Evolutionary conservation across 2,329 filamentous ascomycete genomes (phyloP), one percentile per base, ranked within the genome.

Genomic region (Pseudonectria foliicola): DNA sequence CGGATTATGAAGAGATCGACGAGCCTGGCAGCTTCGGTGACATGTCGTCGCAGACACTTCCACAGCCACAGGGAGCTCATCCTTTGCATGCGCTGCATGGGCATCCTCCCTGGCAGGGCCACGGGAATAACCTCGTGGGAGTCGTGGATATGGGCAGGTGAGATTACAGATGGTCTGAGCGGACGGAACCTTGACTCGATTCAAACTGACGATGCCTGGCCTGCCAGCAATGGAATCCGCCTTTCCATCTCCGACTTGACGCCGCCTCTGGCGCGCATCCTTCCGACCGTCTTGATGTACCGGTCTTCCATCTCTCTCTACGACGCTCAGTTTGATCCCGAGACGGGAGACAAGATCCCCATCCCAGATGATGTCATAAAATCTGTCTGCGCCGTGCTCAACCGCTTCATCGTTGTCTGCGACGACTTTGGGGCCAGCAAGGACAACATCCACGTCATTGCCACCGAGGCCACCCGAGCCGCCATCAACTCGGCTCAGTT

Each of bases 211-310:
- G n/a, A 13, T 27, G 18, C 8, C 18, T 12, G 18, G 5, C 3
- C 15, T 27, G 15, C 2, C 18, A 75, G 80, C 60, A 85, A 85
- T 61, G 81, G 81, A 40, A 82, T 85, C 42, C 78, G 81, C 25
- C 82, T 84, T 61, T 83, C 79, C 8, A 80, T 85, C 39, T 53
- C 55, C 13, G 55, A 58, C 31, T 39, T 58, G 14, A 55, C 55
- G 11, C 34, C 73, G 8, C 64, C 67, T 5, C 74, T 73, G 13
- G 67, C 77, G 8, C 74, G 80, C 18, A 73, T 77, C 31, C 63
- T 85, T 36, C 81, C 80, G 3, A 60, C 60, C 7, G 46, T 63
- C 21, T 37, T 56, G 25, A 39, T 53, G 7, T 58, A 58, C 21
- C 53, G 55, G 12, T 53, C 51, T 4, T 48, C 48, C 10, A 57